phyloP scores from a whole-genome alignment of 2,329 filamentous ascomycete species.

The Pseudogymnoascus sp. region DNA sequence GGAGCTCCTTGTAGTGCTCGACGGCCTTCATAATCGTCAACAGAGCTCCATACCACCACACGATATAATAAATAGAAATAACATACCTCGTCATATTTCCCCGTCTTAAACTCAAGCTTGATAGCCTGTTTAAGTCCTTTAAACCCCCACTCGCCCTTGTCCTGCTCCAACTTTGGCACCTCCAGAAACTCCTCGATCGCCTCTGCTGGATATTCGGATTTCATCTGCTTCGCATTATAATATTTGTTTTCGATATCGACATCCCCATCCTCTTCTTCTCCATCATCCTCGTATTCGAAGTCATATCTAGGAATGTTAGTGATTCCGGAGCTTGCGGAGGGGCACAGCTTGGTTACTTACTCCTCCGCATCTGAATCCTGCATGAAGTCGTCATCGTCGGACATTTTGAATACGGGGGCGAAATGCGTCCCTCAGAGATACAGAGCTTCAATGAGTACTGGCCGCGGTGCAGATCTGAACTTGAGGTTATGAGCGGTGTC shows the following conservation, averaged over 20 bases:
- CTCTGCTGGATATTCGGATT: conserved; percentile 74
- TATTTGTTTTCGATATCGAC: conserved; percentile 99
- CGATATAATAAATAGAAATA: background rate
- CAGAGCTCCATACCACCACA: background rate
- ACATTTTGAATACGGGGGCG: conserved; percentile 32
- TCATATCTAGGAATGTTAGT: conserved; percentile 56
- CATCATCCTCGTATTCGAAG: conserved; percentile 90
- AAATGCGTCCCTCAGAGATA: background rate
- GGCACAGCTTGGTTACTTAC: conserved; percentile 38
- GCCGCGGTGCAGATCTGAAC: background rate
- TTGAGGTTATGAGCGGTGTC: background rate
- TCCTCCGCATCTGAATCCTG: conserved; percentile 83
- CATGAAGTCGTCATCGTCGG: conserved; percentile 76
- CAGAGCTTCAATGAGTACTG: background rate
- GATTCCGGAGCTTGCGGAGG: conserved; percentile 7
- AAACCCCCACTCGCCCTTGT: conserved; percentile 96
- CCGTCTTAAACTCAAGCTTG: conserved; percentile 91
- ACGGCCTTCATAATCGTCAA: conserved; percentile 53
- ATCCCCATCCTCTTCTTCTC: conserved; percentile 79
- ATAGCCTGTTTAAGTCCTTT: conserved; percentile 97
- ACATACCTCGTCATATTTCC: conserved; percentile 70
- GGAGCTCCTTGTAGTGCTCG: conserved; percentile 85
- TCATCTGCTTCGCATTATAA: conserved; percentile 98
- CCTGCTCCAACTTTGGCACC: conserved; percentile 68
- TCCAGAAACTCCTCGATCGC: conserved; percentile 90